Evolutionary conservation across 345 rosid species (phyloP), one percentile per base, ranked within the genome.

Genomic region (Hypericum androsaemum): DNA sequence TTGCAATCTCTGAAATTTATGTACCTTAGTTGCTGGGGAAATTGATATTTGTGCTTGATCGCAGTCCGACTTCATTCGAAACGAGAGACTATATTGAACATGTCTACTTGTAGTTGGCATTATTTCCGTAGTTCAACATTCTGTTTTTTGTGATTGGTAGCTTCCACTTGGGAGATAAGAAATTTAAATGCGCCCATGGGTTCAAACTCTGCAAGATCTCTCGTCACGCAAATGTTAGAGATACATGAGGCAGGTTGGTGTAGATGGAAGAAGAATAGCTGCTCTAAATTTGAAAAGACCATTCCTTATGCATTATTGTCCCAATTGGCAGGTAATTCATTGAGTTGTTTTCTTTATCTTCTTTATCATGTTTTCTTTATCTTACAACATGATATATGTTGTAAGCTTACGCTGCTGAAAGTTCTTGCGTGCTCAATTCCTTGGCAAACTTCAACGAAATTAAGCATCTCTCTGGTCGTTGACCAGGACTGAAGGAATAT

Each of bases 111-210:
- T 22, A 22, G 32, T 22, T 22, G 32, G 32, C 32, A 22, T 22
- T 22, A 22, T 4, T 22, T 22, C 32, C 4, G 32, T 22, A 22
- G 32, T 22, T 22, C 32, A 22, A 22, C 4, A 5, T 3, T 49
- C 0, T 52, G 36, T 57, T 44, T 2, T 43, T 48, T 42, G 17
- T 54, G 10, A 35, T 35, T 49, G 51, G 58, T 64, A 92, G 98
- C 98, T 58, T 88, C 94, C 46, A 77, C 83, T 58, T 92, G 98
- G 98, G 98, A 92, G 82, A 80, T 92, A 45, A 77, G 78, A 71
- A 70, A 63, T 71, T 58, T 88, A 57, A 78, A 73, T 49, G 49
- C 74, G 39, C 78, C 88, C 43, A 63, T 63, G 75, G 88, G 88
- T 68, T 70, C 88, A 40, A 74, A 61, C 51, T 59, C 68, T 22